These are phyloP conservation scores for Hyphopichia khmerensis DNA, from an alignment of 1,139 yeast genomes.

Conservation along the genomic window DNA sequence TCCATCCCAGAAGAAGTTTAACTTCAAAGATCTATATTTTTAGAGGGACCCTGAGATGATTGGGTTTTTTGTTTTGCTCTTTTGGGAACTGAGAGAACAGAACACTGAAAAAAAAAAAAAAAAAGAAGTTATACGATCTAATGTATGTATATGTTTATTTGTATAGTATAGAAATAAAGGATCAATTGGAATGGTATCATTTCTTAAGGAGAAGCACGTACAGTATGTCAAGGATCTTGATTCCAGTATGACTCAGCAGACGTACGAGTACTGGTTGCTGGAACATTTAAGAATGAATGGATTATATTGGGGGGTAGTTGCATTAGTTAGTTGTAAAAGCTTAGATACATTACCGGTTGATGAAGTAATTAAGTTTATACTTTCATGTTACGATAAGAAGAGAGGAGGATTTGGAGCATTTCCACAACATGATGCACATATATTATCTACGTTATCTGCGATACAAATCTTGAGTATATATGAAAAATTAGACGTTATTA, in stretches of 20 bases:
- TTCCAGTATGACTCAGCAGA: constrained; percentile 26
- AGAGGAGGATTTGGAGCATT: constrained; percentile 89
- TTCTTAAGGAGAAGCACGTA: constrained; percentile 28
- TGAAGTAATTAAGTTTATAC: constrained; percentile 66
- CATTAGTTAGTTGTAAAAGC: constrained; percentile 61
- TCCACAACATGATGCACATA: constrained; percentile 86
- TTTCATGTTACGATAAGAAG: constrained; percentile 59
- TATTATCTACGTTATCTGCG: constrained; percentile 85
- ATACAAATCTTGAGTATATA: constrained; percentile 74
- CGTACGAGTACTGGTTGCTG: constrained; percentile 80
- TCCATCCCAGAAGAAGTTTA: constrained; percentile 55
- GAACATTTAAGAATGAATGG: constrained; percentile 92
- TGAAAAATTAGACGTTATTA: constrained; percentile 48
- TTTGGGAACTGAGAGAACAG: no score
- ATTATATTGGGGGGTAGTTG: constrained; percentile 90
- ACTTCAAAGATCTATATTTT: constrained; percentile 47
- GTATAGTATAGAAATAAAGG: no score
- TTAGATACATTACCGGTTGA: constrained; percentile 51
- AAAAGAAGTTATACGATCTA: not conserved
- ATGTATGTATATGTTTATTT: no score
- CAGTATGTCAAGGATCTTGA: constrained; percentile 38
- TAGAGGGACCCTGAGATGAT: constrained; percentile 11
- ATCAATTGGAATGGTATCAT: not conserved
- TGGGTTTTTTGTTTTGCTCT: no score
- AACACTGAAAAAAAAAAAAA: no score